phyloP scores from a whole-genome alignment of 352 stramenopile species.

The Phytophthora pistaciae region DNA sequence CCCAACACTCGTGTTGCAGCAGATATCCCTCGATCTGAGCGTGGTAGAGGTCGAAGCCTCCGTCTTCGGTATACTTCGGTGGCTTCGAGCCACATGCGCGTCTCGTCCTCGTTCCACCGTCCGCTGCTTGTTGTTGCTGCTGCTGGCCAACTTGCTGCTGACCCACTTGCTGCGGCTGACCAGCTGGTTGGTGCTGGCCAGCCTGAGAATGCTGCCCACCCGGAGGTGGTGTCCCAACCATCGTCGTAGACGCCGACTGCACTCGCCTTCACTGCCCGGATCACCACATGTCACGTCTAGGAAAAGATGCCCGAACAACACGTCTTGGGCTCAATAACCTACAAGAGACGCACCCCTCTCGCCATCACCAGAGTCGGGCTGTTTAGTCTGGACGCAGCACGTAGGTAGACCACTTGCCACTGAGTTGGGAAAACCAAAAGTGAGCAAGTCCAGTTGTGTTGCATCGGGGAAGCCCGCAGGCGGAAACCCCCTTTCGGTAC shows the following conservation, averaged over 20 bases:
- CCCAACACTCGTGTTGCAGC: background rate
- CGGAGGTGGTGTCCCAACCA: background rate
- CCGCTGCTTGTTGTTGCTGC: background rate
- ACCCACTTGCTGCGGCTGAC: background rate
- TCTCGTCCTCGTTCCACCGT: background rate
- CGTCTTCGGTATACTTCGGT: background rate
- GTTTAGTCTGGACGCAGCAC: background rate
- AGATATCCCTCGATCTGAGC: background rate
- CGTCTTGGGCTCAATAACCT: background rate
- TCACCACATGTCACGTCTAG: background rate
- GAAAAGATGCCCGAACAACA: background rate
- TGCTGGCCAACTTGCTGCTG: background rate
- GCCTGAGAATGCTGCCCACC: background rate
- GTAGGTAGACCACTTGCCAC: too few relatives aligned
- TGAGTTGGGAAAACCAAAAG: background rate
- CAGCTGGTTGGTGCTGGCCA: background rate
- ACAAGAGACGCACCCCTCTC: background rate
- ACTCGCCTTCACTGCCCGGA: background rate
- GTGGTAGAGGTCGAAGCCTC: background rate
- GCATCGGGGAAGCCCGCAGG: slow-evolving; percentile 7
- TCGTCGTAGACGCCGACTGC: background rate
- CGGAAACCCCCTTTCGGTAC: background rate
- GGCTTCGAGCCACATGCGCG: background rate
- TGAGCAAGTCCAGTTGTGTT: slow-evolving; percentile 3
- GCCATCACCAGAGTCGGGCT: background rate